Percentiles rank a stretch among this genome's conserved stretches.
Conservation (phyloP, 805 yeast genomes). For the Wickerhamomyces bovis region DNA sequence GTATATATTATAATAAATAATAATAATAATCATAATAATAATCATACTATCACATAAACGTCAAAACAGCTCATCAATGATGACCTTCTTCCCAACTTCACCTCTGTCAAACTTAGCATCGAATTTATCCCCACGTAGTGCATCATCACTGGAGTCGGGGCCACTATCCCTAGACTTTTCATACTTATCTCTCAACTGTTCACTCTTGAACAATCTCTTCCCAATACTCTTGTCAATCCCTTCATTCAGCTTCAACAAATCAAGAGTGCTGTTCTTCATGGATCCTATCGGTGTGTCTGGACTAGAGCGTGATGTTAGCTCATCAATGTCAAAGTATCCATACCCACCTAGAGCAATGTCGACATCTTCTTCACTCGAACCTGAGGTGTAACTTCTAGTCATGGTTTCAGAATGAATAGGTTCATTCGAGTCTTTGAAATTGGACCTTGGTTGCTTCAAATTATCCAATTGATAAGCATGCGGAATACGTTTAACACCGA, state of each 20-base stretch:
- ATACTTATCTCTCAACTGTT: slow-evolving; percentile 18
- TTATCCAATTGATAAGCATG: slow-evolving; percentile 32
- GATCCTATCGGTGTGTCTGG: slow-evolving; percentile 30
- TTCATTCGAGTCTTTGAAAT: slow-evolving; percentile 1
- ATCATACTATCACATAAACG: too few relatives aligned
- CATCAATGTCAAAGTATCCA: slow-evolving; percentile 70
- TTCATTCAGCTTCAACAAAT: slow-evolving; percentile 4
- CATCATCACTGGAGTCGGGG: slow-evolving; percentile 4
- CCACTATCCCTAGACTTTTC: slow-evolving; percentile 7
- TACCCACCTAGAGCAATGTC: slow-evolving; percentile 59
- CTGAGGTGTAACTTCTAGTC: slow-evolving; percentile 19
- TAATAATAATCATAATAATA: too few relatives aligned
- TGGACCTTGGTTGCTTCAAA: slow-evolving; percentile 11
- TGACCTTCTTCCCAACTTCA: slow-evolving; percentile 33
- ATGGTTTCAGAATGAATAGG: slow-evolving; percentile 6
- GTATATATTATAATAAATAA: background rate
- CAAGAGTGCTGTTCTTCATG: slow-evolving; percentile 9
- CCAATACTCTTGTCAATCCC: slow-evolving; percentile 20
- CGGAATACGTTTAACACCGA: slow-evolving; percentile 18
- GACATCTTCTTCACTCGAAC: slow-evolving; percentile 22
- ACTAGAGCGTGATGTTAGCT: slow-evolving; percentile 54
- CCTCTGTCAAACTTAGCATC: slow-evolving; percentile 36
- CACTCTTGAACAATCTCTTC: slow-evolving; percentile 13
- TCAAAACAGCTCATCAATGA: slow-evolving; percentile 14
- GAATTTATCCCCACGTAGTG: slow-evolving; percentile 19